Base-by-base conservation (phyloP, 192 early-diverging fungal species). In the Coemansia pectinata region DNA sequence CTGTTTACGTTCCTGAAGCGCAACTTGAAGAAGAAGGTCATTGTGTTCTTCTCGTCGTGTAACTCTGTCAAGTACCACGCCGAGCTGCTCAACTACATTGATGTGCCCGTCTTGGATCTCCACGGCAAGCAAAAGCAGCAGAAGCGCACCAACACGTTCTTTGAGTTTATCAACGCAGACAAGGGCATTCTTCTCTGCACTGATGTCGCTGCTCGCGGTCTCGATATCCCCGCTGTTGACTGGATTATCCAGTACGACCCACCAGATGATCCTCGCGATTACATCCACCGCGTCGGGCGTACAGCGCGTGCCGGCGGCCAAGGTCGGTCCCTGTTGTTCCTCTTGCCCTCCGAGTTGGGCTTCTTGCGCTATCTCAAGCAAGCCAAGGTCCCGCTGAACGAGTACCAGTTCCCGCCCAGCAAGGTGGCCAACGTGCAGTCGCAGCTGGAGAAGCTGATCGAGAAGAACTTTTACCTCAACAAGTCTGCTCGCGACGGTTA, bases 201-300 rank as follows among this genome's bases (percentile, higher is more conserved):
- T 42, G 95, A 99, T 67, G 97, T 99, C 42, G 97, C 97, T 17
- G 97, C 97, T 4, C 90, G 97, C 79, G 97, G 97, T 2, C 83
- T 99, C 34, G 97, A 99, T 83, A 97, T 99, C 58, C 97, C 97
- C 31, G 88, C 93, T 6, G 97, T 99, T 10, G 96, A 98, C 77
- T 99, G 96, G 96, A 99, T 99, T 76, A 92, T 99, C 63, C 97
- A 99, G 83, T 99, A 92, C 77, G 98, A 99, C 78, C 96, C 98
- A 17, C 98, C 98, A 73, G 96, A 98, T 93, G 98, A 99, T 86
- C 96, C 96, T 70, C 92, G 95, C 77, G 93, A 96, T 77, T 96
- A 96, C 74, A 96, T 96, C 53, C 95, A 96, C 72, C 89, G 95
- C 72, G 95, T 96, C 25, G 96, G 98, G 33, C 91, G 98, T 65